Evolutionary conservation across 2,329 filamentous ascomycete genomes (phyloP), one percentile per base, ranked within the genome.

Genomic region (Pyrenophora seminiperda): DNA sequence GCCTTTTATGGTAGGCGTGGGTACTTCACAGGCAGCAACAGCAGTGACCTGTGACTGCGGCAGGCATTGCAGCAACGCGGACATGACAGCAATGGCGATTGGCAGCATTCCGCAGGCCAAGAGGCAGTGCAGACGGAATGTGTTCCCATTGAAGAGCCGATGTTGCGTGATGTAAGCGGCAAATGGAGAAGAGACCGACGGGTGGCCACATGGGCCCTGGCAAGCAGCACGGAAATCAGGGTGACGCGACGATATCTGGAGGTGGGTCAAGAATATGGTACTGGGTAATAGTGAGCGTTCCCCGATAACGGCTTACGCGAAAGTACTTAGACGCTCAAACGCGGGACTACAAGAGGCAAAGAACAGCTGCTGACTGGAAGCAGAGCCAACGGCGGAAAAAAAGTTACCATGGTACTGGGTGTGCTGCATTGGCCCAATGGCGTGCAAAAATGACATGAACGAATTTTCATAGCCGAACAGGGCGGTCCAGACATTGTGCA

Each of bases 371-470:
- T 30, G 18, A 24, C 1, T 40, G 18, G 27, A 7, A 33, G 18
- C 32, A 37, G 33, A 19, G 13, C 24, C 33, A 24, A 19, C 30
- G 31, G 30, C 47, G 42, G 47, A 17, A 29, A 51, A 17, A 18
- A 32, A n/a, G n/a, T n/a, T n/a, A n/a, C 39, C 31, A 32, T 41
- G 30, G 27, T 17, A 29, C 39, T 11, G 39, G 32, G 34, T 36
- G 24, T 47, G 41, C 17, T 30, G 41, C 19, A 20, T 39, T 41
- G 41, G 5, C 20, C 45, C 40, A 37, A 48, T 41, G 29, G 20
- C 19, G 27, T 39, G 37, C 33, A 31, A 30, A 17, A 33, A 38
- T 63, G 60, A 54, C 48, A 52, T 56, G 54, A 59, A 61, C 58
- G 54, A 53, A 38, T 60, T 58, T 61, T 58, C 54, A 24, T 32